Base-by-base conservation (phyloP, 306 rosid species). In the Phaseolus lunatus region DNA sequence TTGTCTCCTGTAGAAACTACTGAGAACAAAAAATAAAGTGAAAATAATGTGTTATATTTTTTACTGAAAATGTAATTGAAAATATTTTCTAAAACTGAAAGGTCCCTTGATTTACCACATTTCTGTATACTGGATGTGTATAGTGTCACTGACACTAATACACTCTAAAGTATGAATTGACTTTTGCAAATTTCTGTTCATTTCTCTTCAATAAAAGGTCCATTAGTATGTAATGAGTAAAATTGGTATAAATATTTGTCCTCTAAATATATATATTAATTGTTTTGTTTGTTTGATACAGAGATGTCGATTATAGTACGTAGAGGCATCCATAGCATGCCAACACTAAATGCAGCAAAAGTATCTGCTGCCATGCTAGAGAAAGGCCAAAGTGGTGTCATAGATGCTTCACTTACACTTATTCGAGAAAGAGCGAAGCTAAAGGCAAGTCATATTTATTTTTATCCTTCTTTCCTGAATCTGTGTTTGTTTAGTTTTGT, bases 381-480 rank as follows among this genome's bases (percentile, higher is more conserved):
- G 64, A 89, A 89, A 27, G 99, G 99, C 20, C 99, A 89, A 78
- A 85, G 23, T 69, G 91, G 97, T 45, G 97, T 92, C 11, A 88
- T 95, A 18, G 97, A 92, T 80, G 99, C 97, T 72, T 95, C 99
- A 58, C 97, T 95, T 48, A 95, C 99, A 3, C 96, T 95, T 37
- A 95, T 95, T 81, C 90, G 97, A 29, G 99, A 95, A 81, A 91
- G 98, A 69, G 97, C 98, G 23, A 95, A 89, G 85, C 97, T 95
- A 37, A 89, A 92, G 99, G 97, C 87, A 84, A 67, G 45, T 54
- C 59, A 37, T 59, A 48, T 50, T 69, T 31, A 1, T 5, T 50
- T 66, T 47, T 22, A 43, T 33, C 65, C 16, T 48, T 68, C 44
- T 31, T 33, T 3, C 1, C 24, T 62, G 45, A 6, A 33, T 59